Base-by-base conservation (phyloP, 345 rosid species). In the Excoecaria cochinchinensis region DNA sequence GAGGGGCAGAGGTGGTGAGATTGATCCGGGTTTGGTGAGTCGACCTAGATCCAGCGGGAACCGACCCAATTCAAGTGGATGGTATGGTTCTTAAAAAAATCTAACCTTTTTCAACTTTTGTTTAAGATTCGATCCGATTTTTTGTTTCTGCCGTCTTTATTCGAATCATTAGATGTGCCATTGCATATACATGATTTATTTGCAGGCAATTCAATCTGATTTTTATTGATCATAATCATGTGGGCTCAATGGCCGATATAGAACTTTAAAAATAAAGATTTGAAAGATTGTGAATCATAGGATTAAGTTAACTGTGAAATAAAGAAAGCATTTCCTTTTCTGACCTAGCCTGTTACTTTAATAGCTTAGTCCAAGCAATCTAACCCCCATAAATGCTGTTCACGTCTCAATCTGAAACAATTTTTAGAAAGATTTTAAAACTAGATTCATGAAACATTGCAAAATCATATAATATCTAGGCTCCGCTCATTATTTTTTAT, bases 1-100 rank as follows among this genome's bases (percentile, higher is more conserved):
- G 78, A 82, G 80, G 80, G 81, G 76, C 63, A 69, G 72, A 70
- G 86, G 77, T 40, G 85, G 74, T 7, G 82, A 80, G 39, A 22
- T 85, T 7, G 90, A 86, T 87, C 84, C 75, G 74, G 79, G 79
- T 17, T 72, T 82, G 59, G 19, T 82, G 61, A 76, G 69, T 72
- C 88, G 90, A 61, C 87, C 88, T 8, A 74, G 91, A 76, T 87
- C 91, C 7, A 86, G 86, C 71, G 97, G 93, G 48, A 83, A 76
- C 77, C 91, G 94, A 4, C 91, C 90, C 58, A 85, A 81, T 72
- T 91, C 91, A 68, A 84, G 91, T 71, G 86, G 93, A 86, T 87
- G 92, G 91, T 91, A 87, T 12, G 64, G n/a, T 69, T 73, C 22
- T 12, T 48, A 16, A 22, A 16, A 22, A 9, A 22, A 50, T 69